These are phyloP conservation scores for Leccinum variicolor DNA, from an alignment of 768 basidiomycete genomes.

Conservation along the genomic window DNA sequence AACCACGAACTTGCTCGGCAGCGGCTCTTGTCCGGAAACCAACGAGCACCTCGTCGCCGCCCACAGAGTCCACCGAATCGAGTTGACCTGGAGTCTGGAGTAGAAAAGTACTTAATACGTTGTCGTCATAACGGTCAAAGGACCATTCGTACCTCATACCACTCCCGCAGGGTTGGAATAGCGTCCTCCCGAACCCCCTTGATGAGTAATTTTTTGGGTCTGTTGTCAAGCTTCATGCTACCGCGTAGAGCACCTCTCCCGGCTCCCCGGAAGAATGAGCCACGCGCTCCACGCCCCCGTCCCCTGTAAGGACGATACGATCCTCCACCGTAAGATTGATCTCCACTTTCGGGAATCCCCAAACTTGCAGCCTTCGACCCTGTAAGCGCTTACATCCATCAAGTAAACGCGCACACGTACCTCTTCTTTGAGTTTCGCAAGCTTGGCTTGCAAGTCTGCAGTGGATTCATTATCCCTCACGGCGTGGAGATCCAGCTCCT, in stretches of 20 bases:
- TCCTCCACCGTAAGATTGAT: constrained; percentile 33
- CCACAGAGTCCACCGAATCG: constrained; percentile 56
- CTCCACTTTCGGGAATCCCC: constrained; percentile 55
- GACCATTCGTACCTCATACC: constrained; percentile 65
- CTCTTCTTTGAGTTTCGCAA: constrained; percentile 79
- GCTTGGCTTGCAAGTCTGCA: constrained; percentile 68
- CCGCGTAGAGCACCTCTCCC: constrained; percentile 65
- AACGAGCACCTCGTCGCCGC: constrained; percentile 60
- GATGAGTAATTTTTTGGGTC: constrained; percentile 75
- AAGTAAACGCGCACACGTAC: constrained; percentile 37
- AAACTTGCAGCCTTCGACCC: constrained; percentile 63
- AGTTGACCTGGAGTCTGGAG: constrained; percentile 64
- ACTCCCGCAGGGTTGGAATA: constrained; percentile 65
- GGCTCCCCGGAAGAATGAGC: constrained; percentile 58
- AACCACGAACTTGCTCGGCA: constrained; percentile 68
- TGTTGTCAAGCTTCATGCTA: constrained; percentile 89
- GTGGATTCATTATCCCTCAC: constrained; percentile 47
- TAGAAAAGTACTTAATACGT: constrained; percentile 5
- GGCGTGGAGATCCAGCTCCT: constrained; percentile 71
- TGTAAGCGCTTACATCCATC: constrained; percentile 5
- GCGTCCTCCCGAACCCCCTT: constrained; percentile 60
- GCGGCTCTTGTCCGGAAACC: constrained; percentile 67
- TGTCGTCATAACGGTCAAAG: not conserved
- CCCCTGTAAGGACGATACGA: constrained; percentile 67
- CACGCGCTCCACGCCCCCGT: constrained; percentile 53